Evolutionary conservation across 805 yeast species (phyloP), one percentile per base, ranked within the genome.

Genomic region (Danielia oregonensis): DNA sequence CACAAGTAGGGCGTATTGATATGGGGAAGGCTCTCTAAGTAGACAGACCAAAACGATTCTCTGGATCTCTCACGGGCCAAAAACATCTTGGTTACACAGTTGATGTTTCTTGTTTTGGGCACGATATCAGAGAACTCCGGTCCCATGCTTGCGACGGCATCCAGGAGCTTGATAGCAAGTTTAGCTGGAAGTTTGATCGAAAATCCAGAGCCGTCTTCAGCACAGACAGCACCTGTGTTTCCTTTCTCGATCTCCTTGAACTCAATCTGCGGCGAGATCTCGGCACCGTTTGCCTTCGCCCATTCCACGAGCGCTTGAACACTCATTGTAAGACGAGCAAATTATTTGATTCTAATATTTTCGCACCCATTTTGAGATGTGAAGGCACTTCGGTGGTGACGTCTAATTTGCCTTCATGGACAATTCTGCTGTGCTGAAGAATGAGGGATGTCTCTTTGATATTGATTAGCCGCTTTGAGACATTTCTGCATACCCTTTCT

Each of bases 1-100:
- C 89, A 88, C 44, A 75, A 76, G 34, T 74, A 72, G 1, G 96
- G 95, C 8, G 79, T 65, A n/a, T 70, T 68, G 14, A 76, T 66
- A 5, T 63, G 59, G 2, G 68, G 74, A 21, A 69, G 57, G 7
- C 57, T 32, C 5, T 40, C 33, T 4, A 69, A 32, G 42, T 68
- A 68, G 1, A 58, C 51, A 21, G 35, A 23, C 48, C 31, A 63
- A 33, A 46, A 49, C 18, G 24, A 6, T 7, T 22, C 7, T n/a
- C 24, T 10, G 27, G 50, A 37, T 24, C 62, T 43, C 35, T 57
- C 68, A 14, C 55, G 40, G 26, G 63, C 55, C 49, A 67, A 53
- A 34, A 39, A 64, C 21, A 67, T 39, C 45, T 67, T 67, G 26
- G 62, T 43, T n/a, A 63, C 36, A 3, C 59, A 37, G 37, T 67